Conservation (phyloP, 352 stramenopile genomes). For the Aphanomyces stellatus region DNA sequence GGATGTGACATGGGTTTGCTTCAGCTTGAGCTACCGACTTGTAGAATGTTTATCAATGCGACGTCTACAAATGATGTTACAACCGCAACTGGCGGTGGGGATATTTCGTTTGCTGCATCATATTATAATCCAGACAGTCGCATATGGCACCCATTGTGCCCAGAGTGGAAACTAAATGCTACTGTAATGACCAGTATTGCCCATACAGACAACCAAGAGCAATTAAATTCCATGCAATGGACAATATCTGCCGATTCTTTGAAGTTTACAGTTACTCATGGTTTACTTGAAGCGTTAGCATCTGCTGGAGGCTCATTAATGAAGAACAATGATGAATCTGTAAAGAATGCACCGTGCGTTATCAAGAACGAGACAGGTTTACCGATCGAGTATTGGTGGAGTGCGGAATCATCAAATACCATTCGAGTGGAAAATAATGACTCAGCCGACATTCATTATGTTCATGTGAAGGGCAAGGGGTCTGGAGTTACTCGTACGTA, state of each 20-base stretch:
- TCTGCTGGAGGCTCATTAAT: constrained; percentile 68
- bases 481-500: constrained; percentile 66
- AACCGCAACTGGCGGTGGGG: constrained; percentile 43
- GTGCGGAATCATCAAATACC: constrained; percentile 33
- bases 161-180: constrained; percentile 60
- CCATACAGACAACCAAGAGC: background rate
- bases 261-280: constrained; percentile 68
- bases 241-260: constrained; percentile 61
- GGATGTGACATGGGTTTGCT: constrained; percentile 79
- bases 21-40: constrained; percentile 61
- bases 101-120: constrained; percentile 48
- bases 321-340: constrained; percentile 25
- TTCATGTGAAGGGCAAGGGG: constrained; percentile 45
- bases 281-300: constrained; percentile 61
- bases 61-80: constrained; percentile 38
- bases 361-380: constrained; percentile 74
- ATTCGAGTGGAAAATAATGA: constrained; percentile 34
- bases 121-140: constrained; percentile 81
- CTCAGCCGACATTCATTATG: constrained; percentile 54
- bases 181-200: constrained; percentile 28
- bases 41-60: constrained; percentile 66
- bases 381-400: constrained; percentile 60
- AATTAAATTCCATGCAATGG: constrained; percentile 47
- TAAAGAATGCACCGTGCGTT: constrained; percentile 57
- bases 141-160: constrained; percentile 74